Evolutionary conservation across 2,329 filamentous ascomycete species (phyloP), one percentile per base, ranked within the genome.

Genomic region (Fusarium sp.): DNA sequence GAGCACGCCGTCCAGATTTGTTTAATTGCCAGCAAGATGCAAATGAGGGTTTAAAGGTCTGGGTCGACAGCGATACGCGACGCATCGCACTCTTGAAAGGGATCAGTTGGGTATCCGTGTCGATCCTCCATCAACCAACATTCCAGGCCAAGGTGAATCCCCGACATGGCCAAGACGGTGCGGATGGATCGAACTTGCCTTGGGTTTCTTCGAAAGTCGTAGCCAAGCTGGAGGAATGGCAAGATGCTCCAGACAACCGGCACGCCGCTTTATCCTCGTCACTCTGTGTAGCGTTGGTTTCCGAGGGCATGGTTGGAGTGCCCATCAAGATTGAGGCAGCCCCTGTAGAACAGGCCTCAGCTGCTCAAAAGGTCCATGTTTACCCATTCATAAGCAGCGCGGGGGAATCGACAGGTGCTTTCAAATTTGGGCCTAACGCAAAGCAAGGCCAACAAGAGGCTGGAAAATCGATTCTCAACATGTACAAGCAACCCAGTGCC

Each of bases 401-500:
- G 20, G 2, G 12, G 15, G 49, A 52, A 52, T 38, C 12, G 1
- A 26, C 0, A 13, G 48, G 15, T 4, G 26, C 42, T 22, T 24
- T 57, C 15, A 63, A 22, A n/a, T 10, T 63, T 7, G 51, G 35
- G 2, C 18, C 26, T 13, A 35, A 18, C 1, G 28, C 52, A 24
- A 63, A 26, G 12, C 22, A 63, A 13, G n/a, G 4, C 22, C 51
- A 26, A 6, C 61, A 58, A 31, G 42, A 58, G n/a, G 42, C 35
- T 26, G 52, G 42, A 4, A 26, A 49, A 13, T 48, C 52, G 7
- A 63, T 57, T n/a, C 4, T 33, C 39, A 14, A 49, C 11, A 58
- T 63, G 51, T 63, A 58, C 41, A 49, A 63, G 24, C 61, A 63
- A n/a, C 22, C n/a, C 11, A 48, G 61, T 41, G 17, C 41, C 10